Evolutionary conservation across 306 rosid species (phyloP).

Genomic region (Prunus salicina): DNA sequence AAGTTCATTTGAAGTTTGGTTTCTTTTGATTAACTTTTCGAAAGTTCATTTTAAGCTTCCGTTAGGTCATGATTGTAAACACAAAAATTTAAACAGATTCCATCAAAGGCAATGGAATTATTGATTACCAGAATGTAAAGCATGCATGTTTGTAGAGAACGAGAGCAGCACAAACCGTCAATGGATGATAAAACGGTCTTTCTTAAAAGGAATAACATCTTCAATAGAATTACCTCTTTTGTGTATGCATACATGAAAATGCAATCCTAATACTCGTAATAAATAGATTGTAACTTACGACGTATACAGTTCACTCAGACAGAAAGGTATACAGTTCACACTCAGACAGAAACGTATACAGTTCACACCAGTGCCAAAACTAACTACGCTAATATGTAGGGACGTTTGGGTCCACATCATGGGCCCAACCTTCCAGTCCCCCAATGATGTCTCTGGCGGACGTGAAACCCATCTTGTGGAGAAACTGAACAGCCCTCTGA

Average conservation of each 20-base stretch:
- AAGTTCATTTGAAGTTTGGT: neutral
- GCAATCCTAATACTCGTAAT: neutral
- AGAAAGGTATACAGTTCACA: neutral
- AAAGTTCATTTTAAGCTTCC: neutral
- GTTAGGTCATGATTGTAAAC: neutral
- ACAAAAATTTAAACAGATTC: neutral
- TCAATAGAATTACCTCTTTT: neutral
- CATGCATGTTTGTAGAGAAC: neutral
- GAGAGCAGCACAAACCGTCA: neutral
- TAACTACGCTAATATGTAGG: conserved; percentile 40
- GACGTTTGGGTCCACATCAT: conserved; percentile 68
- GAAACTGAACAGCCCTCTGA: conserved; percentile 80
- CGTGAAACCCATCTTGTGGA: conserved; percentile 65
- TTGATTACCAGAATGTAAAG: neutral
- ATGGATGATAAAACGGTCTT: neutral
- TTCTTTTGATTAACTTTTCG: neutral
- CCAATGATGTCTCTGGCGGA: conserved; percentile 85
- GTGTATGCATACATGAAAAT: neutral
- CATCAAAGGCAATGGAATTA: neutral
- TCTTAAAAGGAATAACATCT: neutral
- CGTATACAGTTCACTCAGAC: neutral
- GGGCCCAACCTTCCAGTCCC: conserved; percentile 81
- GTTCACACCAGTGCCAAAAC: neutral
- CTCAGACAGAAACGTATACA: neutral
- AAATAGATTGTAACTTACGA: neutral